phyloP scores from a whole-genome alignment of 2,329 filamentous ascomycete species.

The Coniochaeta sp. region DNA sequence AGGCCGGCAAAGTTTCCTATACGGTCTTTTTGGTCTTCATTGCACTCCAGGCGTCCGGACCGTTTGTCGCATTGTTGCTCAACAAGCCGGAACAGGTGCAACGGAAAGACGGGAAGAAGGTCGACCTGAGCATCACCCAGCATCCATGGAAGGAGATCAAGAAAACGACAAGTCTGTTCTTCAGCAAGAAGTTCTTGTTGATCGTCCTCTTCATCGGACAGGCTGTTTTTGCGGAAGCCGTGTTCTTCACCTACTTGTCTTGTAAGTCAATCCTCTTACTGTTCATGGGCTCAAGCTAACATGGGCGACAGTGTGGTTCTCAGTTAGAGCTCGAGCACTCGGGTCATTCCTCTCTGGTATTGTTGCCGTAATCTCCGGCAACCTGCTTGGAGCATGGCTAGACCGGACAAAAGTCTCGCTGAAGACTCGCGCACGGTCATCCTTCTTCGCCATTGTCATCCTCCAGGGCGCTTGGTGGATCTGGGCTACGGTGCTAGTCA shows the following conservation, averaged over 20 bases:
- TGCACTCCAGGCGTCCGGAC: conserved; percentile 58
- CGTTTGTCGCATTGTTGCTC: conserved; percentile 57
- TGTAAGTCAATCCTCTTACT: conserved; percentile 18
- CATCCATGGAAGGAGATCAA: conserved; percentile 53
- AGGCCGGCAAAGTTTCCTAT: conserved; percentile 38
- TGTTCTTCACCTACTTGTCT: conserved; percentile 63
- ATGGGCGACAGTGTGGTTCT: conserved; percentile 51
- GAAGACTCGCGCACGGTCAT: conserved; percentile 42
- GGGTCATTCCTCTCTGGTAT: conserved; percentile 66
- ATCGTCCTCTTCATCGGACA: conserved; percentile 63
- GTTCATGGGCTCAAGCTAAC: conserved; percentile 5
- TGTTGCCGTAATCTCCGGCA: conserved; percentile 57
- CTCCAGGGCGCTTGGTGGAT: conserved; percentile 66
- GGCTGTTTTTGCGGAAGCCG: conserved; percentile 63
- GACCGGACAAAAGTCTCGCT: conserved; percentile 50
- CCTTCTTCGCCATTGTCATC: conserved; percentile 46
- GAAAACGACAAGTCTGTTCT: conserved; percentile 50
- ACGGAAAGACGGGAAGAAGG: conserved; percentile 56
- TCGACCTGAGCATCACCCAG: conserved; percentile 50
- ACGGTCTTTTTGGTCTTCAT: conserved; percentile 65
- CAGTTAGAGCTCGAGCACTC: conserved; percentile 60
- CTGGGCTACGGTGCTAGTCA: conserved; percentile 61
- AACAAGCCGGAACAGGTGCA: conserved; percentile 56
- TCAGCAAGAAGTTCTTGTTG: conserved; percentile 55
- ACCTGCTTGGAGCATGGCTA: conserved; percentile 59